phyloP scores from a whole-genome alignment of 1,139 yeast species.

The Suhomyces taliae region DNA sequence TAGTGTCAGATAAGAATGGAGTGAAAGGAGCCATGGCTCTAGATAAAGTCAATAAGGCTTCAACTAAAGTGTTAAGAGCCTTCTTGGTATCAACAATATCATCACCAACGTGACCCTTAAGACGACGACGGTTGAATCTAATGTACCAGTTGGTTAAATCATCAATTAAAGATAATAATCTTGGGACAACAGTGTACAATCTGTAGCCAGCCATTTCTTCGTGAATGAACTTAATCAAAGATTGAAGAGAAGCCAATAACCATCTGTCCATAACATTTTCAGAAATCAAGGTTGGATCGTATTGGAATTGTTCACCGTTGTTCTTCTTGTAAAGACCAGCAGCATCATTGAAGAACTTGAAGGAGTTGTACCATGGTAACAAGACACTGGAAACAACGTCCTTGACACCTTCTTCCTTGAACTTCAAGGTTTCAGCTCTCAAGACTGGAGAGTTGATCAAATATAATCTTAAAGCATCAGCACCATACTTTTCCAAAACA shows the following conservation, averaged over 20 bases:
- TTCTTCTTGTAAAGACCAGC: conserved; percentile 81
- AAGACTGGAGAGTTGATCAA: conserved; percentile 96
- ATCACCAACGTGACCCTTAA: conserved; percentile 78
- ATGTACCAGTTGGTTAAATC: conserved; percentile 98
- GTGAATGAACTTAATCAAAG: conserved; percentile 82
- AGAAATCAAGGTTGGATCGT: conserved; percentile 62
- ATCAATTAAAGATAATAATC: conserved; percentile 82
- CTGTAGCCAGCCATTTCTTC: conserved; percentile 87
- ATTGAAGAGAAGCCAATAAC: conserved; percentile 93
- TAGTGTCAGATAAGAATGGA: conserved; percentile 90
- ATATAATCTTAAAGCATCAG: conserved; percentile 94
- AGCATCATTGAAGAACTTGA: conserved; percentile 94
- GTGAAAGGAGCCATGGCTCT: conserved; percentile 99
- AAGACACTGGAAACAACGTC: conserved; percentile 95
- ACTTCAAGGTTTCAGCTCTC: conserved; percentile 93
- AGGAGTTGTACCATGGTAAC: conserved; percentile 98
- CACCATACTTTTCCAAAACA: conserved; percentile 87
- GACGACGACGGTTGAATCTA: conserved; percentile 95
- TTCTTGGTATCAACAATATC: conserved; percentile 80
- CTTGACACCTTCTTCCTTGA: conserved; percentile 97
- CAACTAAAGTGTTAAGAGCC: conserved; percentile 88
- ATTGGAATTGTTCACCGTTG: conserved; percentile 68
- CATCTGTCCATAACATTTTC: conserved; percentile 96
- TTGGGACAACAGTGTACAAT: conserved; percentile 94
- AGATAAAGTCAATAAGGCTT: conserved; percentile 82